These are phyloP conservation scores for Purpureocillium lavendulum DNA, from an alignment of 2,329 filamentous ascomycete genomes.

Conservation along the genomic window DNA sequence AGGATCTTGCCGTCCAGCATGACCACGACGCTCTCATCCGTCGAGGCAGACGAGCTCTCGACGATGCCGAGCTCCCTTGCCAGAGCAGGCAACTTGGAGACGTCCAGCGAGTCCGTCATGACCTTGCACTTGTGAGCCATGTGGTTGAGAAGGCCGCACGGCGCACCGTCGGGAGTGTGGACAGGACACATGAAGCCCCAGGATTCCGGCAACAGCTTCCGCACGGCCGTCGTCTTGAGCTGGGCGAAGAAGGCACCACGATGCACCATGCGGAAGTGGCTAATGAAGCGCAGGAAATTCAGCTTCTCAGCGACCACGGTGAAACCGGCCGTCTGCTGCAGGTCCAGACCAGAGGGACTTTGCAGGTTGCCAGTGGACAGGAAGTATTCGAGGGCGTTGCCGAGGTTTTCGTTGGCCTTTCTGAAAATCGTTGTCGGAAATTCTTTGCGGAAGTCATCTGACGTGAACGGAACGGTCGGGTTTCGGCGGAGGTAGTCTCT, in stretches of 20 bases:
- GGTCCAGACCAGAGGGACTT: slow-evolving; percentile 83
- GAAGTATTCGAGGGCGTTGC: slow-evolving; percentile 86
- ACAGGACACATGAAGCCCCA: slow-evolving; percentile 98
- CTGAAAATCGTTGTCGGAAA: slow-evolving; percentile 72
- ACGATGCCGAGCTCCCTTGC: slow-evolving; percentile 74
- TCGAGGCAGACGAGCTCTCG: slow-evolving; percentile 65
- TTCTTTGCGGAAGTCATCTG: slow-evolving; percentile 68
- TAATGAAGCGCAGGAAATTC: slow-evolving; percentile 97
- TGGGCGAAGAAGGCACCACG: slow-evolving; percentile 98
- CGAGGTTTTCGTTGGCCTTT: slow-evolving; percentile 81
- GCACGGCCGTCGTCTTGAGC: slow-evolving; percentile 91
- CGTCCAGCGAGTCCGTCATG: slow-evolving; percentile 66
- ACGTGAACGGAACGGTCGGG: slow-evolving; percentile 64
- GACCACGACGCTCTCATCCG: slow-evolving; percentile 77
- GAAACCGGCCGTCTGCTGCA: slow-evolving; percentile 92
- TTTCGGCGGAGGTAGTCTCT: slow-evolving; percentile 49
- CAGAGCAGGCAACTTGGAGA: slow-evolving; percentile 63
- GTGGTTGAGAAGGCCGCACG: slow-evolving; percentile 92
- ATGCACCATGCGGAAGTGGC: slow-evolving; percentile 98
- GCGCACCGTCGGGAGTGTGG: slow-evolving; percentile 92
- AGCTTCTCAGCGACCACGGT: slow-evolving; percentile 97
- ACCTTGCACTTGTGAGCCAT: slow-evolving; percentile 91
- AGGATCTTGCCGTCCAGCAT: slow-evolving; percentile 86
- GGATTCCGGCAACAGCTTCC: slow-evolving; percentile 90
- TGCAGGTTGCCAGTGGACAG: slow-evolving; percentile 90